Conservation (phyloP, 2,329 filamentous ascomycete species). For the Cadophora sp. region DNA sequence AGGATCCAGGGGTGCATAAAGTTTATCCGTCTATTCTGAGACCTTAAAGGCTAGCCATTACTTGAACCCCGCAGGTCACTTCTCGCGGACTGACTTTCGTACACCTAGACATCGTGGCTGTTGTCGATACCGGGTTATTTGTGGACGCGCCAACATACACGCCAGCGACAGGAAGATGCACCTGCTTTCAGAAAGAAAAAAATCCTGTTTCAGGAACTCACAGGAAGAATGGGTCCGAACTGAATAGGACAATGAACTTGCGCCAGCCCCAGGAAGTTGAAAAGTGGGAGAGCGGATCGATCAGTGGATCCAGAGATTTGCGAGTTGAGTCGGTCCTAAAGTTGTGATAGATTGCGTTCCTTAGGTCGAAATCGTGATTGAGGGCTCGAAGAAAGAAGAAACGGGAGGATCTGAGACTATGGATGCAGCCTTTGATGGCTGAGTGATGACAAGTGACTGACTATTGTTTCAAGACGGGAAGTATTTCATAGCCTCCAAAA, state of each 20-base stretch:
- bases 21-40: slow-evolving; percentile 17
- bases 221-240: background rate
- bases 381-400: background rate
- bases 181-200: background rate
- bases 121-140: background rate
- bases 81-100: background rate
- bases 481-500: slow-evolving; percentile 3
- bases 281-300: background rate
- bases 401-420: background rate
- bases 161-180: background rate
- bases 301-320: background rate
- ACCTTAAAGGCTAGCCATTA: background rate
- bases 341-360: background rate
- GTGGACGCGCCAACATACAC: slow-evolving; percentile 5
- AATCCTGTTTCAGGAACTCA: background rate
- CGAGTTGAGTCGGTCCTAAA: background rate
- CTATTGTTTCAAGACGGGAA: slow-evolving; percentile 9
- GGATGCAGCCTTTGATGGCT: slow-evolving; percentile 10
- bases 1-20: background rate
- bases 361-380: background rate
- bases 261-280: background rate
- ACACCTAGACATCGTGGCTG: slow-evolving; percentile 5
- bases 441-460: slow-evolving; percentile 10
- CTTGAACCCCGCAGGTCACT: slow-evolving; percentile 11
- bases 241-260: background rate